phyloP scores from a whole-genome alignment of 1,284 basidiomycete species.

The Singerocomus rubriflavus region DNA sequence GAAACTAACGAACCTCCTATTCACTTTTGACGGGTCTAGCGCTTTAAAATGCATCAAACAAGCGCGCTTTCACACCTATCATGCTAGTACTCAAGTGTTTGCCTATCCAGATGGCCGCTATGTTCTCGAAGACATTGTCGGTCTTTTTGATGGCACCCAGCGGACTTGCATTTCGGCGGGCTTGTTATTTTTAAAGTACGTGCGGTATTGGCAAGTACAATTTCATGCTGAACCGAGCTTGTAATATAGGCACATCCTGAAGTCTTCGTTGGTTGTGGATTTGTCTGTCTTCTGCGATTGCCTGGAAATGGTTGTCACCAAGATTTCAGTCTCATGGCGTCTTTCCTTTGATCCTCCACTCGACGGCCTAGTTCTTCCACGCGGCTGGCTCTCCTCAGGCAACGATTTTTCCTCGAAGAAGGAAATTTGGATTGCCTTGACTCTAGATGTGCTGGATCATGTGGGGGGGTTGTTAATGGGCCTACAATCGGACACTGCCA shows the following conservation, averaged over 20 bases:
- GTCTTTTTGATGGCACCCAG: constrained; percentile 14
- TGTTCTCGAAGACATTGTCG: constrained; percentile 38
- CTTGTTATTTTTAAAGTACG: constrained; percentile 24
- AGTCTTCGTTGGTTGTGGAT: constrained; percentile 34
- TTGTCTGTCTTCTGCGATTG: constrained; percentile 45
- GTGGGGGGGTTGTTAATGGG: constrained; percentile 14
- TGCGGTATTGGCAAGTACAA: not conserved
- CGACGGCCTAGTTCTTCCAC: constrained; percentile 46
- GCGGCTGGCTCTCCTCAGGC: constrained; percentile 42
- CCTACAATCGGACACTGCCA: constrained; percentile 14
- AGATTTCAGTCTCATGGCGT: constrained; percentile 35
- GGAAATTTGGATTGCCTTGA: constrained; percentile 9
- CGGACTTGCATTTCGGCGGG: constrained; percentile 29
- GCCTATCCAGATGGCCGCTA: constrained; percentile 20
- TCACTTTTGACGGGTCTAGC: constrained; percentile 28
- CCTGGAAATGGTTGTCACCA: constrained; percentile 42
- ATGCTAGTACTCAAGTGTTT: constrained; percentile 7
- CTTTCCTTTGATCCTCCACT: constrained; percentile 25
- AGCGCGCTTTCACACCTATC: constrained; percentile 6
- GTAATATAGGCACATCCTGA: constrained; percentile 40
- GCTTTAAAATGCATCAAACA: constrained; percentile 22
- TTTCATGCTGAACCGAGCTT: not conserved
- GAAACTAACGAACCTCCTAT: constrained; percentile 29
- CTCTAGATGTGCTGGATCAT: constrained; percentile 7
- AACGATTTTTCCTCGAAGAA: constrained; percentile 26